Evolutionary conservation across 805 yeast species (phyloP), one percentile per base, ranked within the genome.

Genomic region (Candida silvatica): DNA sequence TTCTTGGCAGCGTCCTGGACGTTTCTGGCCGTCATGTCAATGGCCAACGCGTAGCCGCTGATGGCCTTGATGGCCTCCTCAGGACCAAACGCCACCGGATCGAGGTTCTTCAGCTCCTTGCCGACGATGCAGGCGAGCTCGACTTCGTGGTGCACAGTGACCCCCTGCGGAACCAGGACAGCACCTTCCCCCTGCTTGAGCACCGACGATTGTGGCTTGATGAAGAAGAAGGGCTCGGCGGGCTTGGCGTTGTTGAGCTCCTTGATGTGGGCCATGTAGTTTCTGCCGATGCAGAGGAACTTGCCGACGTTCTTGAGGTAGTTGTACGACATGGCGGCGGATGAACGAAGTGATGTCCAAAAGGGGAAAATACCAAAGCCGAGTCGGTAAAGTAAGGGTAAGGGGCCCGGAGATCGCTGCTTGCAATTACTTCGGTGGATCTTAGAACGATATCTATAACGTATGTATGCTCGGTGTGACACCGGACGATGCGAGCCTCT

Each of bases 21-120:
- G 51, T 88, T 86, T 56, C 99, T 74, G 0, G 95, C 97, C 6
- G 98, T 92, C 71, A 92, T 68, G 56, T 92, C 99, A 32, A 92
- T 72, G 0, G 97, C 88, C 42, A 92, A 65, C 1, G 94, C 83
- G 50, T 88, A 86, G 9, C 97, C 97, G 4, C 71, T 81, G 45
- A 92, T 83, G 11, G 85, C 67, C 35, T 82, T 83, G 34, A 80
- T 50, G 2, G 95, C 94, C 35, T 85, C 84, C 31, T 70, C 52
- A 6, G 72, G 69, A 3, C 74, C 62, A 52, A 85, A 83, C 0
- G 59, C 50, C 3, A 53, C 62, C 1, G 78, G 71, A 17, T 77
- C 66, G 37, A 80, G 61, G 51, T 87, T 72, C 40, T 74, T 69
- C 47, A 88, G 64, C 22, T 64, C 67, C 47, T 73, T 71, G 37